Evolutionary conservation across 75 land plant species (phyloP).

Genomic region (Pinus tabuliformis): DNA sequence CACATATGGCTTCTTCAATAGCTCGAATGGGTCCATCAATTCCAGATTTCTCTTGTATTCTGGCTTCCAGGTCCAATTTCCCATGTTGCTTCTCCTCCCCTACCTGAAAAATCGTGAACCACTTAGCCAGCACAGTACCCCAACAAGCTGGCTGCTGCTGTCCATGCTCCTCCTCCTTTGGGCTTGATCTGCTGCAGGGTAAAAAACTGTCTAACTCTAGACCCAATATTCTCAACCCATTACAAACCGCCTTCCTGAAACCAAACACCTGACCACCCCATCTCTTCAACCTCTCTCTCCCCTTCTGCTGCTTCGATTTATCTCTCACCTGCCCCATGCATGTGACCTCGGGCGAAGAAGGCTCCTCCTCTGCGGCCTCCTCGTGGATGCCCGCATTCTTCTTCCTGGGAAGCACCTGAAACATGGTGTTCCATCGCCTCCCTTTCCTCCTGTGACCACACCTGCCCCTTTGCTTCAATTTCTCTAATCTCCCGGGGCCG

Average conservation of each 20-base stretch:
- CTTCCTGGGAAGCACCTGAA: slow-evolving; percentile 17
- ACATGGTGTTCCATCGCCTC: slow-evolving; percentile 52
- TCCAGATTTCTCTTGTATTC: slow-evolving; percentile 13
- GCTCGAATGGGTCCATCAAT: not conserved
- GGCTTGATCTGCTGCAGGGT: slow-evolving; percentile 30
- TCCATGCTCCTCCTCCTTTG: not conserved
- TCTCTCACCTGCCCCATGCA: slow-evolving; percentile 89
- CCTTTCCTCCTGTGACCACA: slow-evolving; percentile 18
- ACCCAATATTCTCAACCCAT: slow-evolving; percentile 42
- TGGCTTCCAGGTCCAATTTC: slow-evolving; percentile 13
- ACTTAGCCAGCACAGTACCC: slow-evolving; percentile 43
- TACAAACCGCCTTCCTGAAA: slow-evolving; percentile 30
- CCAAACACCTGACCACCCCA: slow-evolving; percentile 38
- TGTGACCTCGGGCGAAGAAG: slow-evolving; percentile 83
- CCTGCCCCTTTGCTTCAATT: slow-evolving; percentile 18
- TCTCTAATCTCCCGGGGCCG: slow-evolving; percentile 42
- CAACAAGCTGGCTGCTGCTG: not conserved
- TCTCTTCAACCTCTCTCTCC: slow-evolving; percentile 27
- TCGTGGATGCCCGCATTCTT: slow-evolving; percentile 37
- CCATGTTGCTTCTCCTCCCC: slow-evolving; percentile 27
- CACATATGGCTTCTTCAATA: not conserved
- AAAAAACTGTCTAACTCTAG: slow-evolving; percentile 53
- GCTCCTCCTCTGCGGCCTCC: slow-evolving; percentile 35
- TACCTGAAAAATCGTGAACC: slow-evolving; percentile 46
- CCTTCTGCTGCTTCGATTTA: slow-evolving; percentile 48